These are phyloP conservation scores for Lasiosphaeris hirsuta DNA, from an alignment of 495 filamentous ascomycete genomes.

Conservation along the genomic window DNA sequence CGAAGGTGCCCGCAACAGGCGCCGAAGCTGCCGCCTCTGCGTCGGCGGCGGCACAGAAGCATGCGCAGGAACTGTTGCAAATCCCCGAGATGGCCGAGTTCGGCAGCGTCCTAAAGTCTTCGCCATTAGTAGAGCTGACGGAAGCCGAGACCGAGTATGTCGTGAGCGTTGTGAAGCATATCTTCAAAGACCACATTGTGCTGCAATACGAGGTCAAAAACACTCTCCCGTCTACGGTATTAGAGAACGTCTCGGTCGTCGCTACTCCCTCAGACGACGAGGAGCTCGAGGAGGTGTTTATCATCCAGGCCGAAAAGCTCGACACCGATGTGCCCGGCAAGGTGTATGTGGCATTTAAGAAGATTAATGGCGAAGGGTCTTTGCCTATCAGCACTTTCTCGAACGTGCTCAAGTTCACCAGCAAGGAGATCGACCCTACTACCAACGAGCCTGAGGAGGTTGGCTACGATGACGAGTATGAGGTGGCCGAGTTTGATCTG, in stretches of 20 bases:
- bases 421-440: conserved; percentile 95
- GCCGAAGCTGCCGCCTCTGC: conserved; percentile 70
- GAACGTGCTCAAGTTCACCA: conserved; percentile 93
- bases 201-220: conserved; percentile 98
- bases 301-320: conserved; percentile 81
- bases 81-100: conserved; percentile 89
- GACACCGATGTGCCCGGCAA: conserved; percentile 80
- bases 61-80: conserved; percentile 77
- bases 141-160: conserved; percentile 98
- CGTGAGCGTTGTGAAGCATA: conserved; percentile 88
- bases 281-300: conserved; percentile 83
- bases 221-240: conserved; percentile 82
- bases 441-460: conserved; percentile 86
- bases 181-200: conserved; percentile 95
- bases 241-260: conserved; percentile 87
- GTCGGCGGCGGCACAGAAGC: conserved; percentile 77
- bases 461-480: conserved; percentile 96
- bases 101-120: conserved; percentile 86
- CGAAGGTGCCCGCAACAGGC: conserved; percentile 67
- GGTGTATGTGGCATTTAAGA: conserved; percentile 93
- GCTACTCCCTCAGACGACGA: conserved; percentile 84
- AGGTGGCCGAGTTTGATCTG: conserved; percentile 91
- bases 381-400: conserved; percentile 79
- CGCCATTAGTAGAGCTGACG: conserved; percentile 79
- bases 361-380: conserved; percentile 63